Conservation (phyloP, 805 yeast species). For the Yarrowia sp. region DNA sequence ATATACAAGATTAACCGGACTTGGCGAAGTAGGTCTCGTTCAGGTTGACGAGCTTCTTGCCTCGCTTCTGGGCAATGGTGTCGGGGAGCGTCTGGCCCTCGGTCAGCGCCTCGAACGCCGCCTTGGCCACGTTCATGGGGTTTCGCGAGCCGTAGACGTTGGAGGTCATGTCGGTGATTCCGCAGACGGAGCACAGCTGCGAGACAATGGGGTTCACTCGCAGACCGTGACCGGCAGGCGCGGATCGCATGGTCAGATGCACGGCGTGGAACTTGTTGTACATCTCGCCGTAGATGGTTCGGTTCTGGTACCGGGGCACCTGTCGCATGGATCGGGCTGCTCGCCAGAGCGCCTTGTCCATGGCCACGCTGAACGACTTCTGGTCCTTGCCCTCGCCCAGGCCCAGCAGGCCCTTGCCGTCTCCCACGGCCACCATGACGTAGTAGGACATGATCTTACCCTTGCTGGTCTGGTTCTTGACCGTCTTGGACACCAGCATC, state of each 20-base stretch:
- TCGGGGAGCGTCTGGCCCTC: conserved; percentile 75
- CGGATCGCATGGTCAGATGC: conserved; percentile 72
- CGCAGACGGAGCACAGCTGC: conserved; percentile 89
- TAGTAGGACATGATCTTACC: conserved; percentile 84
- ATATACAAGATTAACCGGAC: conserved; percentile 12
- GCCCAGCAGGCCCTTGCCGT: conserved; percentile 89
- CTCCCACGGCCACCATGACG: conserved; percentile 87
- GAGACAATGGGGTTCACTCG: conserved; percentile 87
- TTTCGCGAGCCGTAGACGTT: conserved; percentile 91
- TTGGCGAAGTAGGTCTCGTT: conserved; percentile 70
- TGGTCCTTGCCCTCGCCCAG: conserved; percentile 92
- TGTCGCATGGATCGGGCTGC: conserved; percentile 82
- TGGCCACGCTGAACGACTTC: conserved; percentile 66
- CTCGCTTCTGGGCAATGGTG: conserved; percentile 86
- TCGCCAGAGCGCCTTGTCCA: conserved; percentile 84
- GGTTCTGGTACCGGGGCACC: conserved; percentile 82
- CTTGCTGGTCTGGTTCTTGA: conserved; percentile 86
- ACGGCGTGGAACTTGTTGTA: conserved; percentile 86
- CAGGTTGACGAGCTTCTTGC: conserved; percentile 91
- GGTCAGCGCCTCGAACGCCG: conserved; percentile 76
- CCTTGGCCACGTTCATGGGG: conserved; percentile 91
- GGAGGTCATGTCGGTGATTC: conserved; percentile 89
- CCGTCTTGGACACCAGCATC: conserved; percentile 53
- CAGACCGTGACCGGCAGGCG: conserved; percentile 91
- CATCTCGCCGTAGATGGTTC: conserved; percentile 85